Evolutionary conservation across 2,329 filamentous ascomycete species (phyloP), one percentile per base, ranked within the genome.

Genomic region (Arthroderma uncinatum): DNA sequence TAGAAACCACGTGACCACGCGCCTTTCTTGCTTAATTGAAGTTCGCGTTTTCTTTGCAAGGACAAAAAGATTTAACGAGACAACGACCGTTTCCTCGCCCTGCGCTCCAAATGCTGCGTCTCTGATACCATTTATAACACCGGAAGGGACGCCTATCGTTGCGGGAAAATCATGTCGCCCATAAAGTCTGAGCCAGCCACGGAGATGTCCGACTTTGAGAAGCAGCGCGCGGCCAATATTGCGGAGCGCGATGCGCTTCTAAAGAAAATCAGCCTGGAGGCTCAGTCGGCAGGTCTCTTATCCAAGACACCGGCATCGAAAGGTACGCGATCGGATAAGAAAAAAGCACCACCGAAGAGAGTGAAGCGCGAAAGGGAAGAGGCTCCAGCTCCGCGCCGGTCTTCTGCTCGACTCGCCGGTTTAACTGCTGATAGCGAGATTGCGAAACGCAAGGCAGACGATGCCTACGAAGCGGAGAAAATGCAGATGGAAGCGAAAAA

Each of bases 201-300:
- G 21, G 80, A 80, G 36, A 75, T 94, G 64, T 94, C 87, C 71
- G 88, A 89, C 39, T 96, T 95, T 71, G 91, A 95, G 76, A 84
- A 85, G 65, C 84, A 88, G 63, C 81, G 91, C 0, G 81, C 89
- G 14, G 89, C 90, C 60, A 95, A 95, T 63, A 94, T 95, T 40
- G 88, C 85, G 0, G 84, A 87, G 56, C 93, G 94, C 64, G 86
- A 92, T 70, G 88, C 85, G 68, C 78, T 95, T 0, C 73, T 96
- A 0, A 87, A 87, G 59, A 86, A 90, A 59, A 80, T 95, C 0
- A 85, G 86, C 36, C 75, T 81, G 62, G 80, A 84, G 65, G 79
- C 81, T 1, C 82, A 82, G 1, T 80, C 86, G 0, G 83, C 88
- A 0, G 85, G 86, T n/a, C 76, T 86, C 9, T 87, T 84, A 48